These are phyloP conservation scores for Scedosporium aurantiacum DNA, from an alignment of 2,329 filamentous ascomycete species.

Conservation along the genomic window DNA sequence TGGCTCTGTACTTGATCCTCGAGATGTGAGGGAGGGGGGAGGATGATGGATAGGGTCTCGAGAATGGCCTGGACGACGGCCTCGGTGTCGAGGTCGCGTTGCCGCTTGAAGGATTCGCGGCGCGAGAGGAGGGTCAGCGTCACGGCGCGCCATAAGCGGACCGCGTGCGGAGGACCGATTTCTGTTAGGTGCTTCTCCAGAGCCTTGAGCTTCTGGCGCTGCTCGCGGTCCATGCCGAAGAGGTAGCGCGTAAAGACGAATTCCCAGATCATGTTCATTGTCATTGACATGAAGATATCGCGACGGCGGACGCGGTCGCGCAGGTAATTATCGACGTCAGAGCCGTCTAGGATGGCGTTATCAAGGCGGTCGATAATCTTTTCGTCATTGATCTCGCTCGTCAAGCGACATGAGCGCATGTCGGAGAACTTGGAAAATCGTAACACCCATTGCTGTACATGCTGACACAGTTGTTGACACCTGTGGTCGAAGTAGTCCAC, in stretches of 20 bases:
- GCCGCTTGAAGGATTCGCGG: slow-evolving; percentile 66
- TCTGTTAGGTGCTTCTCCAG: slow-evolving; percentile 86
- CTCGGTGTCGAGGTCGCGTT: slow-evolving; percentile 83
- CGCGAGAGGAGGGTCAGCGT: slow-evolving; percentile 82
- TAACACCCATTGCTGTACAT: slow-evolving; percentile 94
- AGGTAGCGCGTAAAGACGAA: slow-evolving; percentile 96
- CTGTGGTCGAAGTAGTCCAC: slow-evolving; percentile 93
- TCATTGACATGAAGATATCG: slow-evolving; percentile 96
- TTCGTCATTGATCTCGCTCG: slow-evolving; percentile 77
- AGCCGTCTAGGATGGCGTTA: slow-evolving; percentile 87
- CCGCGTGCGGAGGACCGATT: slow-evolving; percentile 76
- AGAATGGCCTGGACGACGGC: slow-evolving; percentile 84
- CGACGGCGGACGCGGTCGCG: slow-evolving; percentile 77
- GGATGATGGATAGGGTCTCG: slow-evolving; percentile 68
- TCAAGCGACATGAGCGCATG: slow-evolving; percentile 73
- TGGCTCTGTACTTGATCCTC: slow-evolving; percentile 74
- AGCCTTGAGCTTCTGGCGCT: slow-evolving; percentile 92
- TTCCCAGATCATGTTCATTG: slow-evolving; percentile 99
- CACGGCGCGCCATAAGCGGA: slow-evolving; percentile 93
- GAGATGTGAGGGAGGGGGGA: slow-evolving; percentile 75
- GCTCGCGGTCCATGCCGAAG: slow-evolving; percentile 96
- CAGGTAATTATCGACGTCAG: slow-evolving; percentile 81
- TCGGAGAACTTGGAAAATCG: slow-evolving; percentile 98
- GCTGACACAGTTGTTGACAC: slow-evolving; percentile 88
- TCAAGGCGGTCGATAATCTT: slow-evolving; percentile 91